Evolutionary conservation across 2,329 filamentous ascomycete species (phyloP).

Genomic region (Aspergillus sp.): DNA sequence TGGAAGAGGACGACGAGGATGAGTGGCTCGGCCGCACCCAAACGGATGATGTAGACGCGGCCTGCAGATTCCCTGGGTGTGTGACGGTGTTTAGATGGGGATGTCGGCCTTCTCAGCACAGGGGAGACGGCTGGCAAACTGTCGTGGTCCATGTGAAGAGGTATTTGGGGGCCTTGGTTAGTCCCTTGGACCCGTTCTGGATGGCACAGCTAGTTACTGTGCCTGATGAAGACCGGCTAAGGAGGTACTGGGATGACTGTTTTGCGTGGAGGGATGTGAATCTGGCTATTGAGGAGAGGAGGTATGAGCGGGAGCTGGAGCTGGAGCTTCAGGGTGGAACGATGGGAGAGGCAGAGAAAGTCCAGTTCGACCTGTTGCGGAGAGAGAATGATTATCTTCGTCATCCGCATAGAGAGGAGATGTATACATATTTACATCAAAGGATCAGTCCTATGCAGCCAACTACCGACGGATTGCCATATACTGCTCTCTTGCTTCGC

Average conservation of each 20-base stretch:
- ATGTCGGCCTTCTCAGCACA: neutral
- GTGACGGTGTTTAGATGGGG: slow-evolving; percentile 7
- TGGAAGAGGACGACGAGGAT: too few relatives aligned
- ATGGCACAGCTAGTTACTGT: slow-evolving; percentile 1
- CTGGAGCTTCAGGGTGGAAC: too few relatives aligned
- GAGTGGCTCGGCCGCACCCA: neutral
- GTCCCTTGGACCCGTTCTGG: neutral
- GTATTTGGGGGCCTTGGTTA: neutral
- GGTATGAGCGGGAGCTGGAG: neutral
- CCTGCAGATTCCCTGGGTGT: slow-evolving; percentile 4
- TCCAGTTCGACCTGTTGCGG: slow-evolving; percentile 3
- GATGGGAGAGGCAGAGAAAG: neutral
- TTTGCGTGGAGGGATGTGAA: slow-evolving; percentile 8
- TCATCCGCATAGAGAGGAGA: neutral
- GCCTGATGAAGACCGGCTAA: neutral
- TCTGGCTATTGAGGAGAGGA: slow-evolving; percentile 7
- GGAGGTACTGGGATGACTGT: neutral
- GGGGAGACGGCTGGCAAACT: slow-evolving; percentile 1
- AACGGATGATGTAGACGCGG: neutral
- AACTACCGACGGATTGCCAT: too few relatives aligned
- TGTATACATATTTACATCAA: too few relatives aligned
- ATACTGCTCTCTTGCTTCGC: too few relatives aligned
- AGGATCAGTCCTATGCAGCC: too few relatives aligned
- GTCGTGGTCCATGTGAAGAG: neutral
- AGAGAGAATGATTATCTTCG: slow-evolving; percentile 7